These are phyloP conservation scores for Capillidium rhysosporum DNA, from an alignment of 371 early-diverging fungal genomes.

Conservation along the genomic window DNA sequence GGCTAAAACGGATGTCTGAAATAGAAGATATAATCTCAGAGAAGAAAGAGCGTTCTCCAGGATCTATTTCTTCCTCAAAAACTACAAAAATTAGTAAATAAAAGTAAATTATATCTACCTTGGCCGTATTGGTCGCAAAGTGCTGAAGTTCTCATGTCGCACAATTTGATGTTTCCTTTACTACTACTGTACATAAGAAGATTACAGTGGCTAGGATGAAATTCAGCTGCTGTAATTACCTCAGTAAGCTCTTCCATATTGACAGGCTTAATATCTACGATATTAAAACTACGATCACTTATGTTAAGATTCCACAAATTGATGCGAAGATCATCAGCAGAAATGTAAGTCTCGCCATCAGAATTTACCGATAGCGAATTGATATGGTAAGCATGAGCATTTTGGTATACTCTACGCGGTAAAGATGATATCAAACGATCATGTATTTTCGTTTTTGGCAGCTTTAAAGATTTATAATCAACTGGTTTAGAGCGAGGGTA, in stretches of 20 bases:
- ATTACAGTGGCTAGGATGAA: slow-evolving; percentile 90
- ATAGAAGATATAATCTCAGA: slow-evolving; percentile 96
- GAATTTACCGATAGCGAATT: slow-evolving; percentile 97
- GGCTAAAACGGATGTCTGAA: slow-evolving; percentile 86
- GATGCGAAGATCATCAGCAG: slow-evolving; percentile 95
- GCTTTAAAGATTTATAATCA: slow-evolving; percentile 24
- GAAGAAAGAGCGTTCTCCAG: slow-evolving; percentile 83
- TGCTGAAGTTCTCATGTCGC: slow-evolving; percentile 91
- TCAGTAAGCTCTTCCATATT: slow-evolving; percentile 98
- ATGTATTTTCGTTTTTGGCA: slow-evolving; percentile 78
- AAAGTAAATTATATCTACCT: slow-evolving; percentile 23
- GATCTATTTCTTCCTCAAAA: slow-evolving; percentile 89
- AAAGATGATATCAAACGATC: slow-evolving; percentile 90
- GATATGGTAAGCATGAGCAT: slow-evolving; percentile 98
- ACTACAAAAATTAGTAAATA: slow-evolving; percentile 21
- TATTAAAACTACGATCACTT: slow-evolving; percentile 93
- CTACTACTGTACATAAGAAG: slow-evolving; percentile 96
- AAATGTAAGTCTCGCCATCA: slow-evolving; percentile 90
- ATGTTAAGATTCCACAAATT: slow-evolving; percentile 96
- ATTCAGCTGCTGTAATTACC: slow-evolving; percentile 97
- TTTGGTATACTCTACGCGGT: slow-evolving; percentile 83
- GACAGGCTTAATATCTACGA: slow-evolving; percentile 98
- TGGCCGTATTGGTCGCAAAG: slow-evolving; percentile 87
- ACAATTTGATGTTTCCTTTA: slow-evolving; percentile 91
- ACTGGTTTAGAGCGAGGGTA: slow-evolving; percentile 17